These are phyloP conservation scores for Coemansia sp. DNA, from an alignment of 192 early-diverging fungal genomes.

Conservation along the genomic window DNA sequence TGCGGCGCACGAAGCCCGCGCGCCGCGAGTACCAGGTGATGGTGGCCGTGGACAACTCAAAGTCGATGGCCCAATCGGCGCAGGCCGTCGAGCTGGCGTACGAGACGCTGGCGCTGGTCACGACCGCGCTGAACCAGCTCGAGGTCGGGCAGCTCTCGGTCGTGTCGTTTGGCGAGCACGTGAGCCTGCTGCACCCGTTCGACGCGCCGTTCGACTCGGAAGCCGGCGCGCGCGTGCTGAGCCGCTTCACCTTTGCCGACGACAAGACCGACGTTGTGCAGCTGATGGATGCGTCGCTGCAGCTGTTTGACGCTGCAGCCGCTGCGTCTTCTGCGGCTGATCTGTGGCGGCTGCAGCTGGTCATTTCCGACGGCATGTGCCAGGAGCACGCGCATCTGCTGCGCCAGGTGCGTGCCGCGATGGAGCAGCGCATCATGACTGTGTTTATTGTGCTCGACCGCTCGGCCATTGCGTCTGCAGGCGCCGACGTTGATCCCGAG, in stretches of 20 bases:
- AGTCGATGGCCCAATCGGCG: constrained; percentile 87
- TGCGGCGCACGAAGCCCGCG: constrained; percentile 93
- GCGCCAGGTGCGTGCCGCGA: constrained; percentile 81
- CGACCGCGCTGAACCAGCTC: constrained; percentile 88
- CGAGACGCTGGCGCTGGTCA: constrained; percentile 90
- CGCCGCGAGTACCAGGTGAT: constrained; percentile 98
- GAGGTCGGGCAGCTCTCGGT: constrained; percentile 94
- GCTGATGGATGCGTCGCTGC: constrained; percentile 83
- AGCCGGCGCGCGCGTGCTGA: constrained; percentile 86
- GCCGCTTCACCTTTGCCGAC: constrained; percentile 89
- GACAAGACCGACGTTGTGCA: constrained; percentile 82
- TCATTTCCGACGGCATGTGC: constrained; percentile 96
- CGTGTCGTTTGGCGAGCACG: constrained; percentile 85
- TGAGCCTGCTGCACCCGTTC: constrained; percentile 91
- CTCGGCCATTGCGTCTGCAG: constrained; percentile 23
- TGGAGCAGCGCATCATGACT: constrained; percentile 85
- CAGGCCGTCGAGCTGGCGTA: constrained; percentile 83
- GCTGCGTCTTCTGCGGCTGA: constrained; percentile 55
- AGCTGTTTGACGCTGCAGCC: constrained; percentile 70
- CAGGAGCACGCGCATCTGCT: constrained; percentile 88
- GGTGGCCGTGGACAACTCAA: constrained; percentile 96
- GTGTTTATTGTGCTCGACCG: constrained; percentile 94
- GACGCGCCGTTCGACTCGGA: constrained; percentile 88
- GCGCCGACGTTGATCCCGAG: constrained; percentile 26
- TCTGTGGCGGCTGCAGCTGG: constrained; percentile 94